Base-by-base conservation (phyloP, 805 yeast species). In the Myxozyma kluyveri region DNA sequence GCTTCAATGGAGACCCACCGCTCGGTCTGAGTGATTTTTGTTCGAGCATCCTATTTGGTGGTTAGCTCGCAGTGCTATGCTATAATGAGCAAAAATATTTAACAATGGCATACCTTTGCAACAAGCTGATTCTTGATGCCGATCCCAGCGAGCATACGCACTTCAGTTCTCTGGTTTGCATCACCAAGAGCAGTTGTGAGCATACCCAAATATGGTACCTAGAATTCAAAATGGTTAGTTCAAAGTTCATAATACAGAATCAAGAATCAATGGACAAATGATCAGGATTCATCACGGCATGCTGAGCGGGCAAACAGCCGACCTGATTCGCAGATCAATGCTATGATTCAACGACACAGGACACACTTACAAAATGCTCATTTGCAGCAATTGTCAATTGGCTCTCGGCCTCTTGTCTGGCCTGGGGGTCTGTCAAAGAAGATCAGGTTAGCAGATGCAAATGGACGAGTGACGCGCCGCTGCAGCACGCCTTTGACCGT, bases 141-240 rank as follows among this genome's bases (percentile, higher is more conserved):
- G 57, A 91, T 74, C 38, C 93, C 95, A 2, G 99, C 96, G 67
- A 93, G 78, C 77, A 89, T 87, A 65, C 98, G 79, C 43, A 89
- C 93, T 71, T 91, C 96, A 4, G 83, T 72, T 62, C 78, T 80
- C 50, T 79, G 79, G 5, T 72, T 66, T 40, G 80, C 84, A 65
- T 83, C 82, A 22, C 83, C 84, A 56, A 93, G 75, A 22, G 85
- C 86, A 57, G 80, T 80, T 35, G 87, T 81, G 67, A 90, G 78
- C 62, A 81, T 73, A 38, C 80, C 79, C 63, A 89, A 71, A 67
- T 83, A 91, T 62, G 81, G 83, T 40, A 63, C 55, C 62, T 56
- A 52, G 29, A 38, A 29, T 31, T 14, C 21, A 31, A 32, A 31
- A 29, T 29, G 33, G 33, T 9, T 9, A 14, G 33, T 29, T 29